A percentile compares a stretch with the other conserved stretches of the same genome.
phyloP scores from a whole-genome alignment of 2,329 filamentous ascomycete genomes.

The Cercospora sesami region DNA sequence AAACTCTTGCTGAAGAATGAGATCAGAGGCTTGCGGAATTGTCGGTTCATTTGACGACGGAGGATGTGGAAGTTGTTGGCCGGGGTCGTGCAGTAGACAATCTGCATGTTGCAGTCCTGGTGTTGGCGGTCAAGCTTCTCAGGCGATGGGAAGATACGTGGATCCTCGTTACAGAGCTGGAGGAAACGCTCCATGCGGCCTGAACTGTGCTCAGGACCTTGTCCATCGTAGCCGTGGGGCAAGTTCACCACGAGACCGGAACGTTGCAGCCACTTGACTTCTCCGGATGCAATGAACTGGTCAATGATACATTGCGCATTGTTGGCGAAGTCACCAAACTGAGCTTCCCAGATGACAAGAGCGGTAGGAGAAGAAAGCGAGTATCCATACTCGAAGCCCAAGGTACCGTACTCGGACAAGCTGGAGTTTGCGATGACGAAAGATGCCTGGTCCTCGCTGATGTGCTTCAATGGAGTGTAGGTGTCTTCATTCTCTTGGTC shows the following conservation, averaged over 20 bases:
- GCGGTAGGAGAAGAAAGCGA: constrained; percentile 95
- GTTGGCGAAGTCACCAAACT: constrained; percentile 99
- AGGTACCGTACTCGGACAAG: constrained; percentile 68
- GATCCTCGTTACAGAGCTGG: constrained; percentile 95
- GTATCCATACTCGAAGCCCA: constrained; percentile 98
- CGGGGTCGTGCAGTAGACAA: constrained; percentile 95
- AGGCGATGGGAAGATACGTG: constrained; percentile 80
- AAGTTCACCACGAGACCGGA: constrained; percentile 94
- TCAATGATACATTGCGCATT: constrained; percentile 99
- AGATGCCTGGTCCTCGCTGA: constrained; percentile 87
- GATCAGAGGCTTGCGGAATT: constrained; percentile 97
- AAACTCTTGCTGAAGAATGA: constrained; percentile 99
- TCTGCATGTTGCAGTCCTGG: constrained; percentile 99
- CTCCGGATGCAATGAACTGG: constrained; percentile 96
- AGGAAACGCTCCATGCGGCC: constrained; percentile 96
- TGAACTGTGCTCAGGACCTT: constrained; percentile 97
- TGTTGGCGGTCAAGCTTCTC: constrained; percentile 95
- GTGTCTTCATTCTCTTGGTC: constrained; percentile 93
- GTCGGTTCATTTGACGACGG: constrained; percentile 95
- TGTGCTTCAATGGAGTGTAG: constrained; percentile 86
- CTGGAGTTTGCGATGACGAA: constrained; percentile 98
- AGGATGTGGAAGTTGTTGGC: constrained; percentile 96
- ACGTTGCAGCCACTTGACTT: constrained; percentile 98
- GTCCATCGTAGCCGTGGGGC: constrained; percentile 96
- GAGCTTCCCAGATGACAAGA: constrained; percentile 98